These are phyloP conservation scores for Umbelopsis sp. DNA, from an alignment of 371 early-diverging fungal genomes.

Conservation along the genomic window DNA sequence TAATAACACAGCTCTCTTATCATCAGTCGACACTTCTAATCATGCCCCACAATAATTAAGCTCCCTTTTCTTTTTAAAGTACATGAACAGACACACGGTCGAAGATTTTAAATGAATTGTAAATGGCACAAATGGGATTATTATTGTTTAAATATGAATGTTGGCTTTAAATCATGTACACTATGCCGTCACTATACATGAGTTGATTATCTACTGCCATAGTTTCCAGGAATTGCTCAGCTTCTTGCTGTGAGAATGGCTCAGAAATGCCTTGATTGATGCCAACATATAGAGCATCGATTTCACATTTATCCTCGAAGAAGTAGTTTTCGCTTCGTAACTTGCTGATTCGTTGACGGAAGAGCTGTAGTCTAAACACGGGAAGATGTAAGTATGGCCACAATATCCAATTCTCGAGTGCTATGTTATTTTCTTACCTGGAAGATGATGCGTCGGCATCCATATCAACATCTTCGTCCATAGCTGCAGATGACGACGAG, in stretches of 20 bases:
- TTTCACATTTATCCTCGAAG: conserved; percentile 37
- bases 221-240: conserved; percentile 48
- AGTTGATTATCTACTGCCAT: conserved; percentile 73
- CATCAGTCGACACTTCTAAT: too few relatives aligned
- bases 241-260: conserved; percentile 47
- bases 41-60: too few relatives aligned
- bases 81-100: too few relatives aligned
- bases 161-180: conserved; percentile 62
- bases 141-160: neutral
- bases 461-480: conserved; percentile 25
- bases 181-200: conserved; percentile 69
- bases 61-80: too few relatives aligned
- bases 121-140: neutral
- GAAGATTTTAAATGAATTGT: neutral
- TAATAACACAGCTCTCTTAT: too few relatives aligned
- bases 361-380: conserved; percentile 33
- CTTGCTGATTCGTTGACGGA: conserved; percentile 34
- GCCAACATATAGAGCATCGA: conserved; percentile 44
- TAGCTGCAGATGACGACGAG: conserved; percentile 21
- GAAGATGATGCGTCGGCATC: neutral
- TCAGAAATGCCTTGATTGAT: conserved; percentile 45
- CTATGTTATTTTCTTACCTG: conserved; percentile 14
- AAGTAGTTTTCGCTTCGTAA: conserved; percentile 23
- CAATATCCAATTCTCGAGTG: neutral
- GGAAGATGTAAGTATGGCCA: neutral